Evolutionary conservation across 2,329 filamentous ascomycete species (phyloP).

Genomic region (Davidsoniella eucalypti): DNA sequence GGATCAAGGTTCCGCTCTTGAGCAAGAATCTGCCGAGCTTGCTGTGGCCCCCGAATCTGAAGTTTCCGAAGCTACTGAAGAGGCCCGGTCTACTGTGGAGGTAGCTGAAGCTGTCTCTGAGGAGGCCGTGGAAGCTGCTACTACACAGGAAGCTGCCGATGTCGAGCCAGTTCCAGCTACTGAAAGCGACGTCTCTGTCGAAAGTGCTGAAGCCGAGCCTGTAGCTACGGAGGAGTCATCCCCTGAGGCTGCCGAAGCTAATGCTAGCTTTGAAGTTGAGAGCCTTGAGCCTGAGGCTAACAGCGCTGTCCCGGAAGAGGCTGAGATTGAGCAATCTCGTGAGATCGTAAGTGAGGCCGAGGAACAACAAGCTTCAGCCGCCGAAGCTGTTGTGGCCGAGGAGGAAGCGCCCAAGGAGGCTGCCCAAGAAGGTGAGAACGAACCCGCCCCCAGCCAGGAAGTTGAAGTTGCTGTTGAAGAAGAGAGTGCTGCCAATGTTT

Average conservation of each 20-base stretch:
- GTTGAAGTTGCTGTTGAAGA: constrained; percentile 3
- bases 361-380: not conserved
- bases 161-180: not conserved
- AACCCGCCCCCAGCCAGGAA: not conserved
- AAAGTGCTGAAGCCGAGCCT: not conserved
- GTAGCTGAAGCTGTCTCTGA: not conserved
- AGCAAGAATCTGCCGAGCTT: not conserved
- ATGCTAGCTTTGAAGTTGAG: not conserved
- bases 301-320: not conserved
- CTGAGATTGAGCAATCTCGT: not conserved
- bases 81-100: not conserved
- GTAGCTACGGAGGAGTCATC: not conserved
- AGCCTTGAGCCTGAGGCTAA: not conserved
- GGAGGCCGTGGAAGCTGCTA: not conserved
- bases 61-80: not conserved
- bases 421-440: constrained; percentile 3
- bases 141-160: not conserved
- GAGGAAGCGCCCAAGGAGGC: not conserved
- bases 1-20: not conserved
- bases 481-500: constrained; percentile 1
- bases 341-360: constrained; percentile 4
- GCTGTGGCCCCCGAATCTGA: too few species aligned
- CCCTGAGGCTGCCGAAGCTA: not conserved
- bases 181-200: not conserved
- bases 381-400: not conserved